A percentile compares a stretch with the other conserved stretches of the same genome.
Conservation (phyloP, 2,329 filamentous ascomycete species). For the Colletotrichum eleusines region DNA sequence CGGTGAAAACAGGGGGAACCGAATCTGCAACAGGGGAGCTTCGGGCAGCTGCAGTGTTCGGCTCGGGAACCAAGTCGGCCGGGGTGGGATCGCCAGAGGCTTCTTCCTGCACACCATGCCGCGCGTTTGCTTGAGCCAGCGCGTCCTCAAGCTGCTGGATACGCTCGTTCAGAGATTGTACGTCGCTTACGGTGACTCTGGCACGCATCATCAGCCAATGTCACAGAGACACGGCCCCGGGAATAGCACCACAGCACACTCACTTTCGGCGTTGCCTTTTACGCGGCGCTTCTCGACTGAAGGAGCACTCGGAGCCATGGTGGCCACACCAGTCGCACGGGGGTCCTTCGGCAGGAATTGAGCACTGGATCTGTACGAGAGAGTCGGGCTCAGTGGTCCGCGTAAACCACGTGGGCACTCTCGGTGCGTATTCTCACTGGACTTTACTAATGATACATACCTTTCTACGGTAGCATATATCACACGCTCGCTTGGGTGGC, state of each 20-base stretch:
- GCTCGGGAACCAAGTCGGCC: not conserved
- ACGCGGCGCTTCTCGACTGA: conserved; percentile 2
- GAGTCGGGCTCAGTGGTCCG: not conserved
- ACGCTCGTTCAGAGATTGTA: conserved; percentile 20
- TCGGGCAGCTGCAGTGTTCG: not conserved
- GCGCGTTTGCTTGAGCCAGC: conserved; percentile 1
- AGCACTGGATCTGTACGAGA: conserved; percentile 25
- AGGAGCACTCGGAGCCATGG: conserved; percentile 18
- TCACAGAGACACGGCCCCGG: rapidly evolving
- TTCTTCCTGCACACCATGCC: not conserved
- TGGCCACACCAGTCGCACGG: conserved; percentile 33
- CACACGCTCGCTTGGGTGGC: conserved; percentile 31
- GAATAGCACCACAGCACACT: not conserved
- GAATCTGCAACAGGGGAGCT: not conserved
- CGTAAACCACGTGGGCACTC: too few relatives aligned
- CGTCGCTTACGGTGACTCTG: conserved; percentile 12
- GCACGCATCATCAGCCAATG: not conserved
- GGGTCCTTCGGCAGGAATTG: conserved; percentile 6
- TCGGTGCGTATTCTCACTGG: rapidly evolving
- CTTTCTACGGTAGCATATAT: conserved; percentile 29
- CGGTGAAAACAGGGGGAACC: not conserved
- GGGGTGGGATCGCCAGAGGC: not conserved
- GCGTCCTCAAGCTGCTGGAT: conserved; percentile 19
- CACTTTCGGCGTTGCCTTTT: not conserved
- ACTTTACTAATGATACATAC: not conserved